Evolutionary conservation across 495 filamentous ascomycete species (phyloP), one percentile per base, ranked within the genome.

Genomic region (Hyaloscypha hepaticicola): DNA sequence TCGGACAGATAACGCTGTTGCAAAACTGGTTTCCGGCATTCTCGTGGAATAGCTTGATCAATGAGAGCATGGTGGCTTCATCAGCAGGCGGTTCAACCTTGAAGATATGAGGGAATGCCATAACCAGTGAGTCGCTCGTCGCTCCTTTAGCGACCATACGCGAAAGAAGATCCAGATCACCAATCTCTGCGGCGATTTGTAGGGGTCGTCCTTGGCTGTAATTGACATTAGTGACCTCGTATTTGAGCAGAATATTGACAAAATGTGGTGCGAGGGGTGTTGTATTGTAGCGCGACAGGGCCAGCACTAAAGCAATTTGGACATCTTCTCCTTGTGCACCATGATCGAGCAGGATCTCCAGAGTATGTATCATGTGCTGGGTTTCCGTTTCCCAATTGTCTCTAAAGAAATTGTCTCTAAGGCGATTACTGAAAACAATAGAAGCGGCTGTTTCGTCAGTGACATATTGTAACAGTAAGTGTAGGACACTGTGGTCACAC

Each of bases 171-270:
- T 27, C 62, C 22, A 31, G 5, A 2, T 65, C 61, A 19, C 66
- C 66, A 31, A 31, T 53, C 38, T 61, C 51, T 21, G 58, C 34
- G 31, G 62, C 61, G 16, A 62, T 61, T 52, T 63, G 60, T 9
- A 68, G 29, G 55, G 66, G 60, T 58, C 26, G 26, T 14, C 66
- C 66, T n/a, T 60, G 24, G 21, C 60, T 63, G 27, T 68, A 25
- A 52, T 68, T 28, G 55, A 68, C 33, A 60, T 60, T 26, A 5
- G 55, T 45, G 16, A 19, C 22, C n/a, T n/a, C n/a, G 28, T 60
- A n/a, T 22, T 64, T 19, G 50, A 68, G 59, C 49, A 68, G 26
- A 2, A 21, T 41, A 28, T 34, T 11, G 6, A 31, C 66, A 31
- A 68, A 68, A 21, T 68, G 25, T 48, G 11, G 53, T 56, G 66